Evolutionary conservation across 2,329 filamentous ascomycete genomes (phyloP).

Genomic region (Aureobasidium sp.): DNA sequence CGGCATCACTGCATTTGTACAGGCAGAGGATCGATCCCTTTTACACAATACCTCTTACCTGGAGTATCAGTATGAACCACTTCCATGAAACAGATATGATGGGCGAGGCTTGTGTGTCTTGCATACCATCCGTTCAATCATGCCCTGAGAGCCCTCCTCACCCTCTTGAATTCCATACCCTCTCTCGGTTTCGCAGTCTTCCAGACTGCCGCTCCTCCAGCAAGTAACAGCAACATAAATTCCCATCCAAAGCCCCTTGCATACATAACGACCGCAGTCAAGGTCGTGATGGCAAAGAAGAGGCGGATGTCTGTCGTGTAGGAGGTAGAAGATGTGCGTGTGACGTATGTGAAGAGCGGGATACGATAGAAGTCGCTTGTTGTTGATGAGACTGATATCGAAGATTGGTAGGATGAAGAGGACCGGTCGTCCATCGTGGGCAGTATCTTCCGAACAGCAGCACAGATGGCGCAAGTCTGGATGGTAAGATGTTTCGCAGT

Average conservation of each 20-base stretch:
- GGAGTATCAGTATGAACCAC: neutral
- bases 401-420: neutral
- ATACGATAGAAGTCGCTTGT: neutral
- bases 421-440: neutral
- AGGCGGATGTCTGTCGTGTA: slow-evolving; percentile 5
- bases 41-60: neutral
- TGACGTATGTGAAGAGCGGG: slow-evolving; percentile 1
- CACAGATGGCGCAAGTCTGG: neutral
- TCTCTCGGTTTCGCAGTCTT: neutral
- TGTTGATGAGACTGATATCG: neutral
- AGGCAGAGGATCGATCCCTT: neutral
- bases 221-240: neutral
- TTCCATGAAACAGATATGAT: too few relatives aligned
- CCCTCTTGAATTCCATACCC: neutral
- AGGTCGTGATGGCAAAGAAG: neutral
- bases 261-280: neutral
- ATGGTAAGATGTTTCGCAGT: neutral
- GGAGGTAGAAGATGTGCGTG: neutral
- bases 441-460: neutral
- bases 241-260: neutral
- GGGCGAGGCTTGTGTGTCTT: too few relatives aligned
- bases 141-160: neutral
- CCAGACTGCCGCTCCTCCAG: neutral
- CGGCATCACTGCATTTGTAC: neutral
- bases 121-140: neutral